Percentiles rank a stretch among this genome's conserved stretches.
Evolutionary conservation across 768 basidiomycete genomes (phyloP).

Genomic region (Rubroboletus satanas): DNA sequence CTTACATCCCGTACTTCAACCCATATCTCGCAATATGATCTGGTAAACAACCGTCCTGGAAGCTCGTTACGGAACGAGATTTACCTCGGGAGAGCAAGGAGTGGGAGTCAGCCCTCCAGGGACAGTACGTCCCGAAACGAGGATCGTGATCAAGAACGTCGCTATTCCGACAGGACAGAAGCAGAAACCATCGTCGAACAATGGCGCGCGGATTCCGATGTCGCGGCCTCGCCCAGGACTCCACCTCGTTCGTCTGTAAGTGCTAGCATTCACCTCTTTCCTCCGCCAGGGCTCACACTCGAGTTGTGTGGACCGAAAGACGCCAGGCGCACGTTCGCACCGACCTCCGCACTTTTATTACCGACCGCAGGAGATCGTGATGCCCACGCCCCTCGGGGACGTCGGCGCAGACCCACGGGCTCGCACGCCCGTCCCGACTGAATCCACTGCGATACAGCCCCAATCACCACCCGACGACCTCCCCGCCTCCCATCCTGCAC

Average conservation of each 20-base stretch:
- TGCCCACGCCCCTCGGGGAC: conserved; percentile 25
- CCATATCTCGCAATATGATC: conserved; percentile 31
- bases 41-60: conserved; percentile 25
- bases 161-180: conserved; percentile 21
- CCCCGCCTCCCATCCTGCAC: conserved; percentile 6
- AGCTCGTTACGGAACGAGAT: conserved; percentile 27
- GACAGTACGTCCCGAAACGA: conserved; percentile 17
- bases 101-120: conserved; percentile 24
- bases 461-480: conserved; percentile 5
- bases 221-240: conserved; percentile 11
- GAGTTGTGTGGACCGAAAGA: conserved; percentile 6
- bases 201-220: conserved; percentile 31
- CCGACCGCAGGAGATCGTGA: conserved; percentile 32
- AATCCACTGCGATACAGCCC: neutral
- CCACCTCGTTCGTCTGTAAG: conserved; percentile 22
- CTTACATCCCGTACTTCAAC: conserved; percentile 27
- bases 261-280: neutral
- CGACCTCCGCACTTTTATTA: conserved; percentile 17
- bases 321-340: conserved; percentile 14
- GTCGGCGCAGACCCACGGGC: conserved; percentile 11
- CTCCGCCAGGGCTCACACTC: conserved; percentile 3
- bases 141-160: conserved; percentile 12
- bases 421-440: conserved; percentile 14
- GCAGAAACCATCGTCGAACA: conserved; percentile 27
- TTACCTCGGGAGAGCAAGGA: conserved; percentile 17